Conservation (phyloP, 306 rosid species). For the Oxytropis ochrocephala region DNA sequence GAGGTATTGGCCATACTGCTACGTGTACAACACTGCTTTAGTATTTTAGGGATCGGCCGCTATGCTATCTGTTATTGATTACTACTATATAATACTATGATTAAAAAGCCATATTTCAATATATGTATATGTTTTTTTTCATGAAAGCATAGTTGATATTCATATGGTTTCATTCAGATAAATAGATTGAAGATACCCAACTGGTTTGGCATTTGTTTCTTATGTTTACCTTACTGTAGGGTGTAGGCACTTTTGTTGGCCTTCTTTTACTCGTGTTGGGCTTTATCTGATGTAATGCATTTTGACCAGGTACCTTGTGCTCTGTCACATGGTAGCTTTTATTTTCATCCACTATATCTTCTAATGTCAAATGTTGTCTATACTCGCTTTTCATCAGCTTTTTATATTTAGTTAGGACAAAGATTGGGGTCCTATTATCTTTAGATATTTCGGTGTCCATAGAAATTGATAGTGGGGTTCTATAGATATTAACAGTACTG, state of each 20-base stretch:
- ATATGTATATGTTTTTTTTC: background rate
- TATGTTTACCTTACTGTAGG: conserved; percentile 11
- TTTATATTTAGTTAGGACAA: background rate
- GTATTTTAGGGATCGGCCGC: too few relatives aligned
- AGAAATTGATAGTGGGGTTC: background rate
- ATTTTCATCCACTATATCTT: background rate
- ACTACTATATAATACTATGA: background rate
- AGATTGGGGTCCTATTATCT: background rate
- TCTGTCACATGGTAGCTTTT: conserved; percentile 7
- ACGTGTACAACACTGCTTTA: too few relatives aligned
- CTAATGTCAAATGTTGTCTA: background rate
- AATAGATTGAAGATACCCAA: conserved; percentile 22
- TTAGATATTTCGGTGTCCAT: background rate
- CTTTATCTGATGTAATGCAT: conserved; percentile 29
- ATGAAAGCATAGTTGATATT: background rate
- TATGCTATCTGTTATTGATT: too few relatives aligned
- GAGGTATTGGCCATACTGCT: too few relatives aligned
- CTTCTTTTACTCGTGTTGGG: conserved; percentile 21
- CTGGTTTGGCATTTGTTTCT: conserved; percentile 7
- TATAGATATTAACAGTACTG: background rate
- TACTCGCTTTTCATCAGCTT: background rate
- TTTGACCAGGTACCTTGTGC: conserved; percentile 25
- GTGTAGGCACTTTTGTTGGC: conserved; percentile 12
- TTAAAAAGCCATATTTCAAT: background rate
- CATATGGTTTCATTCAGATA: conserved; percentile 27